A percentile compares a stretch with the other conserved stretches of the same genome.
Evolutionary conservation across 805 yeast species (phyloP).

Genomic region (Pichia membranifaciens): DNA sequence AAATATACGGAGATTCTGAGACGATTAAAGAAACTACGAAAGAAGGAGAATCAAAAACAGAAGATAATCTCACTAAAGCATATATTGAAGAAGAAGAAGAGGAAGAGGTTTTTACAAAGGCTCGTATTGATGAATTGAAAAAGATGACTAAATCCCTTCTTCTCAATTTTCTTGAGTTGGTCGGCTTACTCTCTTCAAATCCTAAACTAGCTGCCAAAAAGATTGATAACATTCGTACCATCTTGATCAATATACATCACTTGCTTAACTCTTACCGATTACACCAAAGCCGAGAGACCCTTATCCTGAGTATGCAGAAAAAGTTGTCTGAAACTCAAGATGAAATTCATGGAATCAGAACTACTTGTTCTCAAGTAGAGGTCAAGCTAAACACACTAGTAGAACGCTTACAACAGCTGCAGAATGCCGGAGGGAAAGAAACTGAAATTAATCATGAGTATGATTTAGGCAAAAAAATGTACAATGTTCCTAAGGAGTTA

Average conservation of each 20-base stretch:
- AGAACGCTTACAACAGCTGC: not conserved
- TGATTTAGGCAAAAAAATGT: not conserved
- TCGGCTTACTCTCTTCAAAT: constrained; percentile 68
- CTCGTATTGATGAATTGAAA: constrained; percentile 69
- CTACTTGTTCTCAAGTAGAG: constrained; percentile 36
- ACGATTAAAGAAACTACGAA: not conserved
- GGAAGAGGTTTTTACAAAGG: constrained; percentile 35
- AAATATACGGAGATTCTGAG: constrained; percentile 45
- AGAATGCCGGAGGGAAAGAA: not conserved
- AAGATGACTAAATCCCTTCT: constrained; percentile 73
- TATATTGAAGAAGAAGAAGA: constrained; percentile 11
- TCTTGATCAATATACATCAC: constrained; percentile 87
- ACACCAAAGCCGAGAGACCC: constrained; percentile 88
- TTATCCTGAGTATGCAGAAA: constrained; percentile 66
- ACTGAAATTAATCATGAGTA: not conserved
- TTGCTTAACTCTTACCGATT: constrained; percentile 87
- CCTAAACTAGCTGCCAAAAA: constrained; percentile 58
- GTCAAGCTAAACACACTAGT: constrained; percentile 27
- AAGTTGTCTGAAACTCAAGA: constrained; percentile 42
- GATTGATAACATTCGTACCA: constrained; percentile 71
- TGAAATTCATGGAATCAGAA: constrained; percentile 39
- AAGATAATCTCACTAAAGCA: not conserved
- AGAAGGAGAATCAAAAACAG: not conserved
- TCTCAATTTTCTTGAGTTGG: constrained; percentile 73
- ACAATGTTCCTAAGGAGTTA: not conserved